Base-by-base conservation (phyloP, 148 eudicot genomes). In the Dianthus caryophyllus region DNA sequence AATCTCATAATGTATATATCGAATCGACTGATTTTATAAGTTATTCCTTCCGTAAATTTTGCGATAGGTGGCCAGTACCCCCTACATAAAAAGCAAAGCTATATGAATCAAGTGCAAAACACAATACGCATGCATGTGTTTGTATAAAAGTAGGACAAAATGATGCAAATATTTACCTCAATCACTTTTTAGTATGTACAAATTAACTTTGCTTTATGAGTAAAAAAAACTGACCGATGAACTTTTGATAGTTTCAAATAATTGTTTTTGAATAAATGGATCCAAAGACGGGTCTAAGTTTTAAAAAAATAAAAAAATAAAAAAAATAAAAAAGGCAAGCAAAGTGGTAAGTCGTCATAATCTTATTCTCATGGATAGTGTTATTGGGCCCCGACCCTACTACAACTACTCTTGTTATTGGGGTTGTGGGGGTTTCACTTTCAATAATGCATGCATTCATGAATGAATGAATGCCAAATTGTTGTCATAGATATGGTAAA, bases 61-160 rank as follows among this genome's bases (percentile, higher is more conserved):
- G 38, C 38, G 38, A 33, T 33, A 33, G 38, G 38, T 7, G 7
- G 7, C 3, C 38, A 7, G 7, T 33, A 33, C 38, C 7, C 7
- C 38, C 38, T 33, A 33, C 7, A 33, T 33, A 7, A 33, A 33
- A 33, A 33, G 38, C 38, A 33, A 33, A 33, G 38, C 38, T 33
- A 12, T 33, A 12, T 17, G 25, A 39, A 59, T 59, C 29, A 18
- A 60, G 57, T 66, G 57, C 18, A 26, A 66, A 66, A 5, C 3
- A 33, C 7, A 51, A 6, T 2, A 27, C 8, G 56, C 39, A 65
- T 39, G 59, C 51, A 7, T n/a, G n/a, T n/a, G 20, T 59, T 43
- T 63, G 66, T 44, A 8, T 27, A 66, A 50, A 52, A 21, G 47
- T 31, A 44, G 60, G 46, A 52, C 60, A 51, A 31, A n/a, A 51